Base-by-base conservation (phyloP, 2,329 filamentous ascomycete species). In the Metarhizium guizhouense region DNA sequence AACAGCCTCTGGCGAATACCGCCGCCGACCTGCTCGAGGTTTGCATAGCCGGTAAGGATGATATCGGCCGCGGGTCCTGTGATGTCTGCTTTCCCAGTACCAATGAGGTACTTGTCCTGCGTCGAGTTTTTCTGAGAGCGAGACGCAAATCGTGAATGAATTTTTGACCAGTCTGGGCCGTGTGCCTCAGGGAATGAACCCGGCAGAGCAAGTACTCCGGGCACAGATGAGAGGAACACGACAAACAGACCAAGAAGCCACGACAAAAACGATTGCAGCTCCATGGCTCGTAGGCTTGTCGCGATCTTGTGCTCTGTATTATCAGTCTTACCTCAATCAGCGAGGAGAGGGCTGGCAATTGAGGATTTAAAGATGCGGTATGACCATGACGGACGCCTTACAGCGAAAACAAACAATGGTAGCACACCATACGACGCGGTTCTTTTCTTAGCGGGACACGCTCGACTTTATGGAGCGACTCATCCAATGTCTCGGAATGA, bases 1-100 rank as follows among this genome's bases (percentile, higher is more conserved):
- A 94, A 93, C 16, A 96, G 77, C 51, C 93, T 83, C 73, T 97
- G 93, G 51, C 92, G 85, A 53, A 97, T 75, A 25, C 93, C 93
- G 2, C 85, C 85, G 48, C 93, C 93, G 34, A 87, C 74, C 73
- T 97, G 93, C 47, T 82, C 81, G 16, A 86, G 76, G 69, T 92
- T 88, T 34, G 93, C 93, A 74, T 96, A 96, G 58, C 92, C 92
- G 79, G 93, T 94, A 67, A 96, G 80, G 64, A 90, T 90, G 66
- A 96, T 82, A 70, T 96, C 90, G 25, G 95, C 91, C 11, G 94
- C 90, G 0, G 91, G 90, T 2, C 88, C 80, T 0, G 80, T 83
- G 61, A 83, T 81, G 61, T 83, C 80, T 5, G 76, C 79, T 66
- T 82, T 82, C 49, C 80, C 80, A 2, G 79, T 78, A n/a, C 80